Percentiles rank a stretch among this genome's conserved stretches.
phyloP scores from a whole-genome alignment of 345 rosid species.

The Excoecaria cochinchinensis region DNA sequence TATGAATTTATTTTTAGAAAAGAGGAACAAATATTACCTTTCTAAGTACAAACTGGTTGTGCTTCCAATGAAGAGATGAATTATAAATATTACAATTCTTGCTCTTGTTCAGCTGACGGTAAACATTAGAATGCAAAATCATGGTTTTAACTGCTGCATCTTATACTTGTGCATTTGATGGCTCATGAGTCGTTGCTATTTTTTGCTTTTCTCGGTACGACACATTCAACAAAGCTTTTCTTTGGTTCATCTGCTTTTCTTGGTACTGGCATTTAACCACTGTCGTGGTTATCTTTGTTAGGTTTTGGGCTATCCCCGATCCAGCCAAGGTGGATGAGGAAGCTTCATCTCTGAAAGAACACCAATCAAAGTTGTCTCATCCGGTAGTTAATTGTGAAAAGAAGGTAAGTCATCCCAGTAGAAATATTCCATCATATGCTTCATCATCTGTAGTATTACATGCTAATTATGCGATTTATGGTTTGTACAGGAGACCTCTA shows the following conservation, averaged over 20 bases:
- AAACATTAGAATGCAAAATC: no score
- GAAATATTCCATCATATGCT: conserved; percentile 11
- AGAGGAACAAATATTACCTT: no score
- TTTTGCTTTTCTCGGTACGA: no score
- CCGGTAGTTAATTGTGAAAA: conserved; percentile 61
- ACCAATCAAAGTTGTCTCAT: conserved; percentile 39
- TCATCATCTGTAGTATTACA: conserved; percentile 3
- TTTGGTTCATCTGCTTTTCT: no score
- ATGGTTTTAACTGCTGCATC: no score
- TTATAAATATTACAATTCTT: background rate
- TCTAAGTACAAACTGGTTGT: background rate
- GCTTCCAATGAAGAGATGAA: background rate
- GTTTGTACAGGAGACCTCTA: conserved; percentile 44
- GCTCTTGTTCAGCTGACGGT: background rate
- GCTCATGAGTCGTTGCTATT: no score
- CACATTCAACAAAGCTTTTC: no score
- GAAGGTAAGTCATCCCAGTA: conserved; percentile 51
- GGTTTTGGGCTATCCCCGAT: conserved; percentile 64
- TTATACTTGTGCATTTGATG: no score
- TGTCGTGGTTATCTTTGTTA: conserved; percentile 10
- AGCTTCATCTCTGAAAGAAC: conserved; percentile 32
- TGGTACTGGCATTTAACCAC: background rate
- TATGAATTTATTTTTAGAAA: background rate
- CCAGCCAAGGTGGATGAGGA: conserved; percentile 37
- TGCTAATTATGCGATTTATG: conserved; percentile 22